phyloP scores from a whole-genome alignment of 768 basidiomycete species.

The Russula abietina region DNA sequence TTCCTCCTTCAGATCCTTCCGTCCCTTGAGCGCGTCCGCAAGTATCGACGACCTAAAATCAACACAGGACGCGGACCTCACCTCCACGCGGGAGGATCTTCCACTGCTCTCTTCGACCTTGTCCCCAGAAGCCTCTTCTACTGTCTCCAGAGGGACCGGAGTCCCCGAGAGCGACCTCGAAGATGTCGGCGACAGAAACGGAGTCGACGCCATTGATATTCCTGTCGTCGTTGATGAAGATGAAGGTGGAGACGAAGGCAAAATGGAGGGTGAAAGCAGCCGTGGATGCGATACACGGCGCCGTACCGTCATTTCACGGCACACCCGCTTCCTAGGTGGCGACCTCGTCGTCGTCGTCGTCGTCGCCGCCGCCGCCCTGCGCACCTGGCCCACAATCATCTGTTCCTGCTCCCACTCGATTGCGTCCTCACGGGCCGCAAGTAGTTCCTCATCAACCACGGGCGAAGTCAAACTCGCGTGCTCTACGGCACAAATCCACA shows the following conservation, averaged over 20 bases:
- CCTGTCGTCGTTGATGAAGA: neutral
- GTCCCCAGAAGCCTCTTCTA: neutral
- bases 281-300: neutral
- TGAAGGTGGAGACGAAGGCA: neutral
- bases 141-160: neutral
- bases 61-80: neutral
- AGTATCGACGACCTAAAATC: constrained; percentile 14
- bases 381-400: neutral
- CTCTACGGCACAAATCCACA: constrained; percentile 11
- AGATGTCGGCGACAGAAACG: neutral
- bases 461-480: neutral
- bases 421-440: neutral
- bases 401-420: neutral
- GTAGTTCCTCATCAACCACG: neutral
- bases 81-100: neutral
- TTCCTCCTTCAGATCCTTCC: constrained; percentile 15
- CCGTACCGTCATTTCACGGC: neutral
- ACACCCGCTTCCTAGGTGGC: constrained; percentile 6
- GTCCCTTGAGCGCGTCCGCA: constrained; percentile 15
- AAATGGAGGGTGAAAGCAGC: neutral
- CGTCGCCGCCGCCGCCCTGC: neutral
- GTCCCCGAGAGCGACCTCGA: constrained; percentile 1
- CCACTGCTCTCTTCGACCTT: neutral
- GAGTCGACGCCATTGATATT: constrained; percentile 12
- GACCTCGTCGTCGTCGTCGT: neutral